Conservation (phyloP, 495 filamentous ascomycete genomes). For the Penicillium robsamsonii region DNA sequence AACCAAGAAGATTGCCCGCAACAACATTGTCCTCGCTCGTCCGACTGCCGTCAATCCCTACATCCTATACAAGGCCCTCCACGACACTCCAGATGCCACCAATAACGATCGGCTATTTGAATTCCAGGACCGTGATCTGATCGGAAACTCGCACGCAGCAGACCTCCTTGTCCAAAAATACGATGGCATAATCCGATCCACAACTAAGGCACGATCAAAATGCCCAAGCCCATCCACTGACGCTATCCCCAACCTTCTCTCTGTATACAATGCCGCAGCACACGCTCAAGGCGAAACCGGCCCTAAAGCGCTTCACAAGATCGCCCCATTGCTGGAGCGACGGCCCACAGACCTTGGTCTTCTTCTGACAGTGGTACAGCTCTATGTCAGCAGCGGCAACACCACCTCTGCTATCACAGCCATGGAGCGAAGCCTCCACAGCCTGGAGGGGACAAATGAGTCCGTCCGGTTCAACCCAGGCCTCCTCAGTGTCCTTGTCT, state of each 20-base stretch:
- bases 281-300: conserved; percentile 61
- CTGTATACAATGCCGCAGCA: conserved; percentile 80
- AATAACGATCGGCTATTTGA: conserved; percentile 73
- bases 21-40: conserved; percentile 67
- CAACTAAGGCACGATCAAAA: conserved; percentile 54
- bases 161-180: conserved; percentile 80
- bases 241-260: conserved; percentile 58
- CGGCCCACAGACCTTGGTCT: conserved; percentile 82
- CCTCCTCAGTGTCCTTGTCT: conserved; percentile 76
- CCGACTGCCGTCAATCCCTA: conserved; percentile 68
- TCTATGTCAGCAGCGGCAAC: conserved; percentile 75
- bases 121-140: conserved; percentile 67
- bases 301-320: conserved; percentile 66
- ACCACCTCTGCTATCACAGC: conserved; percentile 70
- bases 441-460: conserved; percentile 67
- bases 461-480: conserved; percentile 81
- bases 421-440: conserved; percentile 70
- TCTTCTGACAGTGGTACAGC: conserved; percentile 76
- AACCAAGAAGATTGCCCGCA: conserved; percentile 72
- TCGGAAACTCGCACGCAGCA: conserved; percentile 65
- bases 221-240: conserved; percentile 55
- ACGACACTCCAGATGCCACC: conserved; percentile 54
- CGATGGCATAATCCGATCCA: conserved; percentile 65
- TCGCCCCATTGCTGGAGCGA: conserved; percentile 71
- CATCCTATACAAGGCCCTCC: conserved; percentile 65